These are phyloP conservation scores for Calycina marina DNA, from an alignment of 2,329 filamentous ascomycete genomes.

Conservation along the genomic window DNA sequence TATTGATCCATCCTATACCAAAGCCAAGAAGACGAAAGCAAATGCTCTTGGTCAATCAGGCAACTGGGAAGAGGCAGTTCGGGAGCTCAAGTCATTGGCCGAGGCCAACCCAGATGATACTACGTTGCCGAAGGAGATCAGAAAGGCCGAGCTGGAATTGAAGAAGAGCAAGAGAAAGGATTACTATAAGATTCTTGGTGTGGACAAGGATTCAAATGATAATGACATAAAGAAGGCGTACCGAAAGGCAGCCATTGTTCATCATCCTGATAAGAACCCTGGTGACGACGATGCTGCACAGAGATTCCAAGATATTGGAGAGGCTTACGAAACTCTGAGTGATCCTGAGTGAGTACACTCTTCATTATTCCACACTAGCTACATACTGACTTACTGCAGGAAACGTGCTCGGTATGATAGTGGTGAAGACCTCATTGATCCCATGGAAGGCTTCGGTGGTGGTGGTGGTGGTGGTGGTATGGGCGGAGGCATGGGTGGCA, in stretches of 20 bases:
- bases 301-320: slow-evolving; percentile 94
- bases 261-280: slow-evolving; percentile 97
- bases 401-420: slow-evolving; percentile 86
- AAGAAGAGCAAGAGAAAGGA: slow-evolving; percentile 98
- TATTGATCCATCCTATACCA: slow-evolving; percentile 72
- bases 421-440: slow-evolving; percentile 81
- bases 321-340: slow-evolving; percentile 91
- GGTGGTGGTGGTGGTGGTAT: slow-evolving; percentile 47
- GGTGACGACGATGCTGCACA: slow-evolving; percentile 72
- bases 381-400: slow-evolving; percentile 32
- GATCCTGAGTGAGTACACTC: slow-evolving; percentile 64
- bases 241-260: slow-evolving; percentile 80
- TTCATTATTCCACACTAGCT: slow-evolving; percentile 2
- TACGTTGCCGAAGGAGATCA: slow-evolving; percentile 68
- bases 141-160: slow-evolving; percentile 80
- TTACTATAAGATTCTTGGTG: slow-evolving; percentile 92
- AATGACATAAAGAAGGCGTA: slow-evolving; percentile 92
- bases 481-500: slow-evolving; percentile 28
- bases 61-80: slow-evolving; percentile 82
- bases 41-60: slow-evolving; percentile 76
- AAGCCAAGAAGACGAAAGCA: slow-evolving; percentile 87
- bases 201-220: slow-evolving; percentile 75
- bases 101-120: slow-evolving; percentile 75
- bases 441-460: slow-evolving; percentile 55
- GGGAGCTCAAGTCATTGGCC: slow-evolving; percentile 74